Conservation (phyloP, 148 eudicot species). For the Euryodendron excelsum region DNA sequence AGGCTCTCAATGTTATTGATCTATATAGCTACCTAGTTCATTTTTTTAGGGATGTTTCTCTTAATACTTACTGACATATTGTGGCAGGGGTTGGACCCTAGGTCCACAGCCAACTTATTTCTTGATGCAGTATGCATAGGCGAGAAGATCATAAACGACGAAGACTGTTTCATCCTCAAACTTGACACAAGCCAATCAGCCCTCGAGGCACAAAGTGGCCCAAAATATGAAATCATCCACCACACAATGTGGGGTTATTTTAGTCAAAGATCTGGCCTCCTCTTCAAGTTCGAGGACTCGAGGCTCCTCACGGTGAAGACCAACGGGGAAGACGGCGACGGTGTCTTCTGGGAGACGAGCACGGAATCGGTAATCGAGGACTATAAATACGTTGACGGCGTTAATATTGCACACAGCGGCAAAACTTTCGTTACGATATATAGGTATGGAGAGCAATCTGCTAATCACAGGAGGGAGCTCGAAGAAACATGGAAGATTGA, state of each 20-base stretch:
- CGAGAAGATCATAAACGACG: slow-evolving; percentile 85
- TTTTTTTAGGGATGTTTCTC: not conserved
- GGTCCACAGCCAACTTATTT: slow-evolving; percentile 72
- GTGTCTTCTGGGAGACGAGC: slow-evolving; percentile 95
- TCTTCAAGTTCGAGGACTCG: slow-evolving; percentile 88
- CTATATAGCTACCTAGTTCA: too few relatives aligned
- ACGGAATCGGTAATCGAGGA: slow-evolving; percentile 81
- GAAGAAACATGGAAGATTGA: slow-evolving; percentile 91
- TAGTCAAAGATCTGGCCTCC: slow-evolving; percentile 86
- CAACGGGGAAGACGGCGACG: slow-evolving; percentile 58
- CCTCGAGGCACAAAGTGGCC: slow-evolving; percentile 68
- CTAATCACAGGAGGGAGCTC: slow-evolving; percentile 86
- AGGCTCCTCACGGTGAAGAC: slow-evolving; percentile 68
- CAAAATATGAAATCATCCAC: slow-evolving; percentile 73
- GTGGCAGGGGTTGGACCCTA: slow-evolving; percentile 64
- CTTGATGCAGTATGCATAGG: slow-evolving; percentile 96
- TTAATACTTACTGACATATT: not conserved
- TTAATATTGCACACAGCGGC: slow-evolving; percentile 85
- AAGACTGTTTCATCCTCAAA: slow-evolving; percentile 93
- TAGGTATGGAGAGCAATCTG: slow-evolving; percentile 86
- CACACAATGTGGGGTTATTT: slow-evolving; percentile 98
- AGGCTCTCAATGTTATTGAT: too few relatives aligned
- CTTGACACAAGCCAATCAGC: slow-evolving; percentile 77
- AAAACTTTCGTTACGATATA: slow-evolving; percentile 69
- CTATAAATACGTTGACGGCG: slow-evolving; percentile 79